Evolutionary conservation across 768 basidiomycete genomes (phyloP).

Genomic region (Panaeolus cyanescens): DNA sequence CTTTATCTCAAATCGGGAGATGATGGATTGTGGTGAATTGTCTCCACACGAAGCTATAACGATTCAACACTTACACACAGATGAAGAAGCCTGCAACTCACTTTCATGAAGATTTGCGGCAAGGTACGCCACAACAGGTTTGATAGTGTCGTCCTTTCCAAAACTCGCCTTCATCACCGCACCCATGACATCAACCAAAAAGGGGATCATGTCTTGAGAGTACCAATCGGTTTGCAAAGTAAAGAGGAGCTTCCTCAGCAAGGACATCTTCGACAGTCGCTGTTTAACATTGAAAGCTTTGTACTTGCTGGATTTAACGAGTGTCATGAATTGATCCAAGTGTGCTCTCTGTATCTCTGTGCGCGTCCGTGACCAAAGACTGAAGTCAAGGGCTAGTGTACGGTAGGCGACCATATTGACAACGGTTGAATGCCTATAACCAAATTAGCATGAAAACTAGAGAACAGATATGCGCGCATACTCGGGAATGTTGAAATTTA

Average conservation of each 20-base stretch:
- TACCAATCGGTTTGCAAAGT: conserved; percentile 84
- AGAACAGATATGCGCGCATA: conserved; percentile 35
- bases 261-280: conserved; percentile 41
- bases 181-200: conserved; percentile 61
- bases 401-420: conserved; percentile 82
- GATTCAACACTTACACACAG: conserved; percentile 2
- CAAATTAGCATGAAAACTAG: neutral
- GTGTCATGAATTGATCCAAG: conserved; percentile 78
- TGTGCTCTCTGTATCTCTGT: conserved; percentile 77
- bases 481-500: conserved; percentile 84
- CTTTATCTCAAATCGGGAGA: conserved; percentile 54
- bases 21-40: conserved; percentile 56
- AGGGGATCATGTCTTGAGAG: conserved; percentile 43
- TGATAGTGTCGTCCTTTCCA: conserved; percentile 73
- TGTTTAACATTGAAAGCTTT: conserved; percentile 77
- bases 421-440: conserved; percentile 72
- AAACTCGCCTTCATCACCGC: conserved; percentile 67
- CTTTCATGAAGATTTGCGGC: conserved; percentile 78
- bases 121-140: conserved; percentile 84
- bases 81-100: conserved; percentile 27
- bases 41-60: conserved; percentile 21
- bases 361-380: conserved; percentile 76
- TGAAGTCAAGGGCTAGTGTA: conserved; percentile 85
- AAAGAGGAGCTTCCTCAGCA: conserved; percentile 79
- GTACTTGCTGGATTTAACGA: conserved; percentile 73